phyloP scores from a whole-genome alignment of 345 rosid species.

The Turritis glabra region DNA sequence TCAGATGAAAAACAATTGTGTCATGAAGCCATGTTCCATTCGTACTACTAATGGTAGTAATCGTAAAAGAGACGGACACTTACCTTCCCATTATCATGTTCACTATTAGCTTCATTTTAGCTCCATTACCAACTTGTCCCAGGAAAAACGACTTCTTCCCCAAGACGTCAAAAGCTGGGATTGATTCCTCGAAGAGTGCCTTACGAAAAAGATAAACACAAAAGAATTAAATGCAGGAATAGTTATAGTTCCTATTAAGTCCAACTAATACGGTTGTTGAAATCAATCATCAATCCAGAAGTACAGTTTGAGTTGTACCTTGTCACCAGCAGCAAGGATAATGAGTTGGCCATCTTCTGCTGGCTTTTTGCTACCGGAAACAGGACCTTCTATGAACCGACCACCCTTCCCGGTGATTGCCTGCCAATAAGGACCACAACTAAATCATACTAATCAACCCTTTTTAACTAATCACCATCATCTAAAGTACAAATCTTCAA shows the following conservation, averaged over 20 bases:
- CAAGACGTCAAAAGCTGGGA: slow-evolving; percentile 76
- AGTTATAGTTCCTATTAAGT: neutral
- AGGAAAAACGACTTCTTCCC: slow-evolving; percentile 90
- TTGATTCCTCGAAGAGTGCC: slow-evolving; percentile 68
- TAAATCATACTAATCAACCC: neutral
- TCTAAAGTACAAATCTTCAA: slow-evolving; percentile 19
- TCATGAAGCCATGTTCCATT: neutral
- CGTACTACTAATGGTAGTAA: neutral
- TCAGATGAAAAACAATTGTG: neutral
- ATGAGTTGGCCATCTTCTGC: slow-evolving; percentile 97
- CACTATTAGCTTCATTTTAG: slow-evolving; percentile 92
- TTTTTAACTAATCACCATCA: neutral
- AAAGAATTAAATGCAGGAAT: neutral
- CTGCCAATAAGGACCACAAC: slow-evolving; percentile 41
- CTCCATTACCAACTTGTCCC: slow-evolving; percentile 92
- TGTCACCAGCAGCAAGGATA: slow-evolving; percentile 92
- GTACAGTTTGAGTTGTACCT: slow-evolving; percentile 45
- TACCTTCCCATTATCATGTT: slow-evolving; percentile 99
- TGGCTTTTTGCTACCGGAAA: slow-evolving; percentile 94
- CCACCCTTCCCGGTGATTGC: slow-evolving; percentile 80
- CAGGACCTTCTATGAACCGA: slow-evolving; percentile 88
- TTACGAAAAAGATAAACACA: slow-evolving; percentile 32
- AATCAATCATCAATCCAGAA: neutral
- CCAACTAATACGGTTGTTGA: neutral
- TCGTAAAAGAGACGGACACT: neutral